A percentile compares a stretch with the other conserved stretches of the same genome.
Conservation (phyloP, 345 rosid genomes). For the Boechera stricta region DNA sequence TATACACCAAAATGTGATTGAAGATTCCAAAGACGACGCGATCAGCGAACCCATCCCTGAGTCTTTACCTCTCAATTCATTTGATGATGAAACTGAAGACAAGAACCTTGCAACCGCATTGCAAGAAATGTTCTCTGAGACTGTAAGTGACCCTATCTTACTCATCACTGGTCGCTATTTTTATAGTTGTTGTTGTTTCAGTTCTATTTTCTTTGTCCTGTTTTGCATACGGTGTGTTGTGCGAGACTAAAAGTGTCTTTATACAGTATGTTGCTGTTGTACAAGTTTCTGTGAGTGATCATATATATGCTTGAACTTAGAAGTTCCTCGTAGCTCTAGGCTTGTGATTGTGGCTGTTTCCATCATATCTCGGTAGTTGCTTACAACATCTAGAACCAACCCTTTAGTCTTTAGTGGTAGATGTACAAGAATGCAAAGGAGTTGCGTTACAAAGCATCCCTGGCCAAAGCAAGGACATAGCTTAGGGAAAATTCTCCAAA, state of each 20-base stretch:
- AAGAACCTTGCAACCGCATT: constrained; percentile 47
- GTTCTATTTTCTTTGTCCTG: neutral
- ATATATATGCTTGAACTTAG: neutral
- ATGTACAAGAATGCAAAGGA: neutral
- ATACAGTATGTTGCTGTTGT: neutral
- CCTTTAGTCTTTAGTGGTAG: constrained; percentile 6
- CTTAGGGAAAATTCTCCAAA: neutral
- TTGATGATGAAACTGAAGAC: constrained; percentile 22
- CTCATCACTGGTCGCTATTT: no score
- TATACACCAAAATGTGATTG: constrained; percentile 45
- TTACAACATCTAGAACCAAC: constrained; percentile 4
- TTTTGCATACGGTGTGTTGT: neutral
- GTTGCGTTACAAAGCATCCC: neutral
- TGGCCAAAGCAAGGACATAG: neutral
- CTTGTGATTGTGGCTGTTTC: neutral
- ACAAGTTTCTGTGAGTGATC: neutral
- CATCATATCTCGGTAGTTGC: neutral
- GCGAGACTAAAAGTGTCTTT: neutral
- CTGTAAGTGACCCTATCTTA: constrained; percentile 29
- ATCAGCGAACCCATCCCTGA: constrained; percentile 35
- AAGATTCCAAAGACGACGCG: constrained; percentile 38
- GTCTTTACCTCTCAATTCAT: constrained; percentile 19
- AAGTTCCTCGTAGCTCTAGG: neutral
- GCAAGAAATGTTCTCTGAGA: constrained; percentile 48
- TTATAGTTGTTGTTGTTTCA: neutral